A percentile compares a stretch with the other conserved stretches of the same genome.
Evolutionary conservation across 2,329 filamentous ascomycete species (phyloP).

Genomic region (Graphilbum sp.): DNA sequence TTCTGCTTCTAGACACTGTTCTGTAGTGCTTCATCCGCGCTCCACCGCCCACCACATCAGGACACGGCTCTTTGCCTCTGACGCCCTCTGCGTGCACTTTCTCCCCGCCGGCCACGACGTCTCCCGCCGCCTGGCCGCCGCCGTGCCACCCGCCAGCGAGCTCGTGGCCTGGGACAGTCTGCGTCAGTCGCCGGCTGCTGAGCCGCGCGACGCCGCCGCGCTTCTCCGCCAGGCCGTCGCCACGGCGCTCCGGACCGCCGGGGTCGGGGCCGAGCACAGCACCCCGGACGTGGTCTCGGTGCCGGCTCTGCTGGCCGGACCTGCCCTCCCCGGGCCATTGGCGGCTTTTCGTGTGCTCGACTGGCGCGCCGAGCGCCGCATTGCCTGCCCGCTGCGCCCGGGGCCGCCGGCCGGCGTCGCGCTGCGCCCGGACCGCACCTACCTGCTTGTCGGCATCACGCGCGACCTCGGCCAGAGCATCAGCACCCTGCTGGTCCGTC

Average conservation of each 20-base stretch:
- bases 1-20: no score
- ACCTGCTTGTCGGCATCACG: slow-evolving; percentile 23
- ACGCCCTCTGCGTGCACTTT: slow-evolving; percentile 16
- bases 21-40: no score
- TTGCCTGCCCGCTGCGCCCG: slow-evolving; percentile 12
- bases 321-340: no score
- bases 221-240: not conserved
- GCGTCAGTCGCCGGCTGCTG: no score
- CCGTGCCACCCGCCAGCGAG: slow-evolving; percentile 13
- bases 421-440: slow-evolving; percentile 19
- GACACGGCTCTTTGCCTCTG: not conserved
- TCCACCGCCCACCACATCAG: not conserved
- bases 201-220: no score
- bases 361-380: slow-evolving; percentile 20
- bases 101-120: slow-evolving; percentile 13
- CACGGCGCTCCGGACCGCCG: no score
- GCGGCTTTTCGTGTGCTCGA: slow-evolving; percentile 17
- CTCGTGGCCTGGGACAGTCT: no score
- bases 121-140: slow-evolving; percentile 11
- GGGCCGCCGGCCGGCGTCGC: slow-evolving; percentile 3
- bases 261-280: no score
- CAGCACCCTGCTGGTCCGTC: slow-evolving; percentile 19
- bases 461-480: slow-evolving; percentile 28
- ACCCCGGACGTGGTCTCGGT: not conserved
- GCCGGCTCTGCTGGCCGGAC: not conserved